Base-by-base conservation (phyloP, 2,329 filamentous ascomycete species). In the Microdochium paspali region DNA sequence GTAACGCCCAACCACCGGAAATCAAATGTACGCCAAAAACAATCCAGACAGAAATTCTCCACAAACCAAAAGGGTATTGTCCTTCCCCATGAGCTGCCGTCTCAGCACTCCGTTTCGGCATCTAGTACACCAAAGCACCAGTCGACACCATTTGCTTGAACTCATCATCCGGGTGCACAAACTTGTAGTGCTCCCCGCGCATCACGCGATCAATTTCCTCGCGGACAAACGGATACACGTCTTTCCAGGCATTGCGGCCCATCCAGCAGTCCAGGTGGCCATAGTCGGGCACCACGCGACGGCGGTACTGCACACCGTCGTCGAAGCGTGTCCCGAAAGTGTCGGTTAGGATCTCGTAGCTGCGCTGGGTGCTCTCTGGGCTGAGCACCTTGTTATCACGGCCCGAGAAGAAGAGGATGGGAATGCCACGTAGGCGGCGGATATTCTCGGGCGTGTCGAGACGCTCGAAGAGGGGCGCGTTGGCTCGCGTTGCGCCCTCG, bases 181-280 rank as follows among this genome's bases (percentile, higher is more conserved):
- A 75, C 24, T 49, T 52, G 49, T 74, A 75, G 2, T 46, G 46
- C 44, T 63, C 60, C 0, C 70, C 71, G 4, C 71, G 59, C 3
- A 67, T 64, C 1, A 80, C 74, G 10, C 74, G 67, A 53, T 80
- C 76, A 1, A 80, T 66, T 60, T 79, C 74, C 55, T 74, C 69
- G 25, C 71, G 58, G 9, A 82, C 66, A 45, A 76, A 67, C 0
- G 78, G 78, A 55, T 73, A 82, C 24, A 83, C 74, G 56, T 82
- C 79, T 57, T 67, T 72, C 68, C 73, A 79, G 3, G 77, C 75
- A 47, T 76, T 71, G 40, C 73, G 67, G 3, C 79, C 77, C 74
- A 82, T 82, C 76, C 76, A 82, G 56, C 73, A 74, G 64, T 82
- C 79, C 32, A 82, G 60, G 57, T 82, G 78, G 2, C 78, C 77